These are phyloP conservation scores for Raphanus hybrid DNA, from an alignment of 441 rosid species.

Conservation along the genomic window DNA sequence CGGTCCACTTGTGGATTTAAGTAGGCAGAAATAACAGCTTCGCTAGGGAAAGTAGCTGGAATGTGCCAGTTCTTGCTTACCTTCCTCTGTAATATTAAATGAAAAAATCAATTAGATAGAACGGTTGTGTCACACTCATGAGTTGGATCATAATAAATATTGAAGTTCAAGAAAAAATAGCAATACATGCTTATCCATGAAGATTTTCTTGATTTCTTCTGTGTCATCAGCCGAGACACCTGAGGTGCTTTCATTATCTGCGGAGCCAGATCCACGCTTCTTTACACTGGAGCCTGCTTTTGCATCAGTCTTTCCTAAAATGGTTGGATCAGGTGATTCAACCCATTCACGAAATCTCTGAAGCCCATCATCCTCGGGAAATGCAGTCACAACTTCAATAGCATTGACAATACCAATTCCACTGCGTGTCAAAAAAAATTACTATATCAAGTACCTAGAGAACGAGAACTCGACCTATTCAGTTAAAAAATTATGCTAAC, in stretches of 20 bases:
- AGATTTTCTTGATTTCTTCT: slow-evolving; percentile 63
- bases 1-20: slow-evolving; percentile 85
- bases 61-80: slow-evolving; percentile 99
- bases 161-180: slow-evolving; percentile 5
- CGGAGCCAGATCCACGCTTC: slow-evolving; percentile 53
- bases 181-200: slow-evolving; percentile 89
- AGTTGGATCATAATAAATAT: not conserved
- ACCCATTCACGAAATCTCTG: slow-evolving; percentile 90
- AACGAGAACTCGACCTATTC: not conserved
- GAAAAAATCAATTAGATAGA: slow-evolving; percentile 7
- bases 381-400: slow-evolving; percentile 93
- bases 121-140: not conserved
- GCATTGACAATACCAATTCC: slow-evolving; percentile 99
- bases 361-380: slow-evolving; percentile 94
- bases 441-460: slow-evolving; percentile 16
- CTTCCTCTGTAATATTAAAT: slow-evolving; percentile 66
- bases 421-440: slow-evolving; percentile 51
- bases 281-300: slow-evolving; percentile 46
- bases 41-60: slow-evolving; percentile 91
- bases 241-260: slow-evolving; percentile 35
- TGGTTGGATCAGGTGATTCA: slow-evolving; percentile 95
- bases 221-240: slow-evolving; percentile 40
- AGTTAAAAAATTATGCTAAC: slow-evolving; percentile 41
- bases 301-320: slow-evolving; percentile 62
- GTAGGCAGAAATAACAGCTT: slow-evolving; percentile 82